Evolutionary conservation across 208 protist species (phyloP), one percentile per base, ranked within the genome.

Genomic region (Acanthamoeba pearcei): DNA sequence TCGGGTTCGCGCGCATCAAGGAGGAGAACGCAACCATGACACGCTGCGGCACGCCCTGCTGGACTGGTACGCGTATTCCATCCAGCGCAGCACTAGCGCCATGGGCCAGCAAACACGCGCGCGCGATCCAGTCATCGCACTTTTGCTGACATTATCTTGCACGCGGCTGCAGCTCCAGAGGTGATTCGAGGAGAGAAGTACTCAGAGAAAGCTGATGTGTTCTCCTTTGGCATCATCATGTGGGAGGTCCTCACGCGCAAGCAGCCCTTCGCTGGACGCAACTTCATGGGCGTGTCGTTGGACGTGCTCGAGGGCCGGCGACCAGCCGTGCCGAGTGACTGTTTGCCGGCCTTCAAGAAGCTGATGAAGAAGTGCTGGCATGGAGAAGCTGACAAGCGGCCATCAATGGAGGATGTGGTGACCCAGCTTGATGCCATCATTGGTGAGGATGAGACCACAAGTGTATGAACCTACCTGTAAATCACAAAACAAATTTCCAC

Each of bases 281-380:
- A 72, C 66, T 72, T 72, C 66, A 72, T 72, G 66, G 66, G 66
- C 29, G 66, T 72, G 66, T 72, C 66, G 66, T 19, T 72, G n/a
- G 66, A 72, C 66, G 22, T 72, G 66, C 22, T 17, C 22, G 66
- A 72, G 29, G 66, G 66, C 10, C 22, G 66, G 6, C 22, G 66
- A 9, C 66, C 46, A 1, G 35, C 46, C 1, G 29, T 85, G 19
- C 46, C 76, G 17, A 10, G 35, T 9, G 76, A 85, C 27, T 85
- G 76, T 27, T 9, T 27, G 76, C 19, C 42, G 27, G 9, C 8
- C 3, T 29, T 46, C 6, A 55, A 27, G 76, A 55, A 27, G 76
- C 76, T 55, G 27, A 85, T 85, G 27, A 46, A 46, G 42, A 46
- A 13, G 46, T 55, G 46, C 76, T 57, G 32, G 32, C 42, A 85